These are phyloP conservation scores for Suillus discolor DNA, from an alignment of 768 basidiomycete species.

Conservation along the genomic window DNA sequence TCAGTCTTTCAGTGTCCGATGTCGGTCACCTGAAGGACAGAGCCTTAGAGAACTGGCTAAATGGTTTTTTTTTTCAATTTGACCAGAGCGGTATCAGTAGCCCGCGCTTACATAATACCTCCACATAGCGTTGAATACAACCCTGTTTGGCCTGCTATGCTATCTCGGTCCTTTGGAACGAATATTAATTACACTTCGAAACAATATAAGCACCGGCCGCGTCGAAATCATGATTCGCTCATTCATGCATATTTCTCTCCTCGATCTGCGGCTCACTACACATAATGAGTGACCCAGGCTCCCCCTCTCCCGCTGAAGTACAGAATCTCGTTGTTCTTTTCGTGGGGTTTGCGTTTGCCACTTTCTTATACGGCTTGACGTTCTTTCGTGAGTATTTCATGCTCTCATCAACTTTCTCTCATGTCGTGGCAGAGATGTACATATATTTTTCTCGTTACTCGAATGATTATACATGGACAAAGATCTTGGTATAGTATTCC, in stretches of 20 bases:
- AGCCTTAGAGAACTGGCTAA: too few relatives aligned
- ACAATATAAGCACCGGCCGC: slow-evolving; percentile 13
- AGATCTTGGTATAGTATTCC: slow-evolving; percentile 21
- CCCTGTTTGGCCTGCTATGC: not conserved
- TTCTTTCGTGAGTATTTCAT: slow-evolving; percentile 31
- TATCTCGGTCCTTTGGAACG: not conserved
- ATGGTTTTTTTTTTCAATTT: too few relatives aligned
- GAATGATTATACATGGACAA: slow-evolving; percentile 20
- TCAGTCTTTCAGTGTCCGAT: too few relatives aligned
- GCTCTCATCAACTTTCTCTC: not conserved
- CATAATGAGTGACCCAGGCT: slow-evolving; percentile 17
- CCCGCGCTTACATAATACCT: not conserved
- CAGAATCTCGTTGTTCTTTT: slow-evolving; percentile 31
- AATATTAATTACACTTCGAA: not conserved
- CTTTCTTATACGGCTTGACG: slow-evolving; percentile 34
- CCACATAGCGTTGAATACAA: not conserved
- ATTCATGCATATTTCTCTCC: slow-evolving; percentile 4
- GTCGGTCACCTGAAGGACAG: too few relatives aligned
- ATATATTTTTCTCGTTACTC: slow-evolving; percentile 33
- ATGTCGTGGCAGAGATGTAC: slow-evolving; percentile 25
- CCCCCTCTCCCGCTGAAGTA: slow-evolving; percentile 21
- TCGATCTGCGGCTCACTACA: not conserved
- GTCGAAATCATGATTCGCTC: not conserved
- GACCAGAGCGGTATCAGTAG: too few relatives aligned
- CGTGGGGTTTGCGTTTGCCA: slow-evolving; percentile 28